Base-by-base conservation (phyloP, 306 rosid genomes). In the Biancaea sappan region DNA sequence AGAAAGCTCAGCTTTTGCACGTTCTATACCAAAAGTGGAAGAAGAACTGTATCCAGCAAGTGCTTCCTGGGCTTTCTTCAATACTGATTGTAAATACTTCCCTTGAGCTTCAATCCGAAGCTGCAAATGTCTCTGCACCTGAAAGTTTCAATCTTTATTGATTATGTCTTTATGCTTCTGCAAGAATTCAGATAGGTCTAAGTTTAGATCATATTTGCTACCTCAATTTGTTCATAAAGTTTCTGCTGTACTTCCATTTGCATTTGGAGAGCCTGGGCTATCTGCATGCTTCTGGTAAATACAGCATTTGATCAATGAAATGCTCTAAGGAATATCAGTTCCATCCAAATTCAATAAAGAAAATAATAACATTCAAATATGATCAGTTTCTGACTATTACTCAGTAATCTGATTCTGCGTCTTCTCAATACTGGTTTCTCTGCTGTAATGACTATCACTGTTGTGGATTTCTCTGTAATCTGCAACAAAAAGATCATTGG, bases 121-220 rank as follows among this genome's bases (percentile, higher is more conserved):
- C 87, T 92, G 98, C 78, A 92, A 81, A 80, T 85, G 98, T 56
- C 86, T 92, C 62, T 92, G 98, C 13, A 92, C 97, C 94, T 91
- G 83, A 62, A 76, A 84, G 50, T 7, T 52, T 54, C 38, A 26
- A 69, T 35, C 57, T 73, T 15, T 14, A 34, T 35, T 64, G 18
- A 22, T 68, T 52, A 35, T 69, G 65, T 13, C 6, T 15, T 75
- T 59, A 10, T 54, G 46, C 73, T 58, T 62, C 26, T 47, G 22
- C 14, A 73, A 4, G 16, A 60, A 34, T 53, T 58, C 52, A 65
- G 35, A 34, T n/a, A 47, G 22, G 31, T 44, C 6, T 59, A 38
- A 72, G 72, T 37, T 81, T 21, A 16, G 28, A 56, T 66, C 72
- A 75, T 69, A 58, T 54, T 13, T 54, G 37, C 16, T 79, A 91